Evolutionary conservation across 225 moss, liverwort and hornwort species (phyloP).

Genomic region (Sphagnum contortum): DNA sequence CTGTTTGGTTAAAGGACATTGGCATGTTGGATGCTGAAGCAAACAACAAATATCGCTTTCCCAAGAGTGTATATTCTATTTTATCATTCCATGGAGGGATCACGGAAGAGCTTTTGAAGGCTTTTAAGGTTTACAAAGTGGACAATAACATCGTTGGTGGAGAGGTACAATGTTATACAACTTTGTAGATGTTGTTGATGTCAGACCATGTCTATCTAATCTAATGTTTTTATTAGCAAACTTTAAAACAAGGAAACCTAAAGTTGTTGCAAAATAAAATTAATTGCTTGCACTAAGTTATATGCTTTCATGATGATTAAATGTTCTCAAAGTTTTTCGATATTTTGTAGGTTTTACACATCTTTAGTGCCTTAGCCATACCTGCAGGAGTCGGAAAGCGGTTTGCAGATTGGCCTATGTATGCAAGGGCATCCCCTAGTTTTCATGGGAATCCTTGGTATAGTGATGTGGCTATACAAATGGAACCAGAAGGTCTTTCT

Average conservation of each 20-base stretch:
- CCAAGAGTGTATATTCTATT: not conserved
- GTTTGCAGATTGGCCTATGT: conserved; percentile 8
- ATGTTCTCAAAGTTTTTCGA: too few species aligned
- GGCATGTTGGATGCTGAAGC: not conserved
- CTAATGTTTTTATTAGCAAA: too few species aligned
- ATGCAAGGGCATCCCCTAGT: conserved; percentile 1
- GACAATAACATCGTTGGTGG: too few species aligned
- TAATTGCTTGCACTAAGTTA: too few species aligned
- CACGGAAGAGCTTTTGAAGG: not conserved
- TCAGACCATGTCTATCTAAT: too few species aligned
- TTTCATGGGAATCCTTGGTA: conserved; percentile 2
- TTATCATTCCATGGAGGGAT: too few species aligned
- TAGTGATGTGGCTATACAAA: conserved; percentile 3
- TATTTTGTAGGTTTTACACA: not conserved
- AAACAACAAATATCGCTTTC: not conserved
- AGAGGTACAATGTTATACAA: too few species aligned
- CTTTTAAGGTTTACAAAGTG: not conserved
- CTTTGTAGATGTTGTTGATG: too few species aligned
- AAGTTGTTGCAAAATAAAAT: too few species aligned
- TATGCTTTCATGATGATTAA: too few species aligned
- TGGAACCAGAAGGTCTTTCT: not conserved
- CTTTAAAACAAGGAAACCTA: too few species aligned
- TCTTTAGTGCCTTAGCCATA: conserved; percentile 1
- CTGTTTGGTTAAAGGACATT: not conserved
- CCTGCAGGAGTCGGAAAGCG: conserved; percentile 1